A percentile compares a stretch with the other conserved stretches of the same genome.
phyloP scores from a whole-genome alignment of 805 yeast species.

The Yamadazyma sp. region DNA sequence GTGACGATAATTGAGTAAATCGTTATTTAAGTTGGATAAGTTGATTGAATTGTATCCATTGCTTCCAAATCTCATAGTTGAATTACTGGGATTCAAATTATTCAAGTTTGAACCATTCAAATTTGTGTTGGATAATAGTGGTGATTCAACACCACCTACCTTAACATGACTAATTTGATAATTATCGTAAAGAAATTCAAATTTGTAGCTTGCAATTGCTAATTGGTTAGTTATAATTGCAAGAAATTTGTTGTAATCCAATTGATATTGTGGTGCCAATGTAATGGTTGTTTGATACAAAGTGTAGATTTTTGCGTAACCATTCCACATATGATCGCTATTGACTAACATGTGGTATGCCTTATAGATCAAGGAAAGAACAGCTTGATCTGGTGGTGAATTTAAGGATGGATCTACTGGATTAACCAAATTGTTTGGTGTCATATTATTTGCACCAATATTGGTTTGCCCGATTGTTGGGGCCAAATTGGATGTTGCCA shows the following conservation, averaged over 20 bases:
- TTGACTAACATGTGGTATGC: slow-evolving; percentile 36
- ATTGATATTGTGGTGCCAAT: slow-evolving; percentile 24
- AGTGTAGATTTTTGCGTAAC: slow-evolving; percentile 31
- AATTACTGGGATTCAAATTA: slow-evolving; percentile 1
- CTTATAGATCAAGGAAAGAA: slow-evolving; percentile 41
- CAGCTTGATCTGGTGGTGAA: slow-evolving; percentile 11
- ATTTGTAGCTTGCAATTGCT: slow-evolving; percentile 22
- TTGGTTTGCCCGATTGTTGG: too few species aligned
- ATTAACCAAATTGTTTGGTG: too few species aligned
- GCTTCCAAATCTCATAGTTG: too few species aligned
- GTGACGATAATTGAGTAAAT: slow-evolving; percentile 1
- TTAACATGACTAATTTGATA: slow-evolving; percentile 42
- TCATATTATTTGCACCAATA: background rate
- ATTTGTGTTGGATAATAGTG: slow-evolving; percentile 3
- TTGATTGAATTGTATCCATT: background rate
- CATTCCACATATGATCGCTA: slow-evolving; percentile 34
- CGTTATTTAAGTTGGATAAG: slow-evolving; percentile 1
- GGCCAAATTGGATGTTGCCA: slow-evolving; percentile 9
- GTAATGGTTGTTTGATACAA: slow-evolving; percentile 30
- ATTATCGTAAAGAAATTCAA: slow-evolving; percentile 46
- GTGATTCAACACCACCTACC: background rate
- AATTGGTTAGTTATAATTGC: slow-evolving; percentile 20
- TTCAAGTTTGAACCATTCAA: background rate
- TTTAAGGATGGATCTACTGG: too few species aligned
- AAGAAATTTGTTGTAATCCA: slow-evolving; percentile 32